Evolutionary conservation across 2,329 filamentous ascomycete genomes (phyloP), one percentile per base, ranked within the genome.

Genomic region (Exophiala dermatitidis): DNA sequence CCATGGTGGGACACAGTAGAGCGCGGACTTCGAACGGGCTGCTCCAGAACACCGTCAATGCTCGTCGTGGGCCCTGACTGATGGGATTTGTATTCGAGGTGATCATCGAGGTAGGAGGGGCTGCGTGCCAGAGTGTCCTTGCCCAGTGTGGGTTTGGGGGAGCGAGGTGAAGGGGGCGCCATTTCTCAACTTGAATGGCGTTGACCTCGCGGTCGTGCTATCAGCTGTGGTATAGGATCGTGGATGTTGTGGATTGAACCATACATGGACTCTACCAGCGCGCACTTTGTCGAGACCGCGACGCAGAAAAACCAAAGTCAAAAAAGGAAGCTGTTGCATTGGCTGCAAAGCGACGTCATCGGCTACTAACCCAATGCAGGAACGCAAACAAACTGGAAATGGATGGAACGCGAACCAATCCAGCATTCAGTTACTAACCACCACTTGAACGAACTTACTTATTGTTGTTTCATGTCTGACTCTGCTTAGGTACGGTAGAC

Each of bases 71-170:
- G 58, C 3, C 61, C 59, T 19, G 45, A 51, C 46, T 57, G 56
- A 32, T 55, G 56, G 8, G 59, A 50, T 34, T 60, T 55, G 71
- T 76, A 76, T 53, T 76, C 73, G 58, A 75, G 72, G 54, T 76
- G 73, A 55, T 75, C 73, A 40, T 73, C 70, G 36, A 76, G 69
- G 62, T 62, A 63, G 29, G 72, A 74, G 19, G 19, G 19, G 50
- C 67, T 69, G 57, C 72, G 69, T 48, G 67, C 66, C 56, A 75
- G 52, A 26, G 66, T 66, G 54, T 61, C 70, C 56, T 72, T 71
- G 43, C 69, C 71, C 48, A 75, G 66, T 31, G 70, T 68, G 6
- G 72, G 73, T 48, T 71, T 69, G 46, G 63, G 61, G 12, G 67
- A 66, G 55, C 69, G 69, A 51, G 53, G 69, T 51, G 53, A 10